Evolutionary conservation across 2,329 filamentous ascomycete species (phyloP), one percentile per base, ranked within the genome.

Genomic region (Paraconiothyrium brasiliense): DNA sequence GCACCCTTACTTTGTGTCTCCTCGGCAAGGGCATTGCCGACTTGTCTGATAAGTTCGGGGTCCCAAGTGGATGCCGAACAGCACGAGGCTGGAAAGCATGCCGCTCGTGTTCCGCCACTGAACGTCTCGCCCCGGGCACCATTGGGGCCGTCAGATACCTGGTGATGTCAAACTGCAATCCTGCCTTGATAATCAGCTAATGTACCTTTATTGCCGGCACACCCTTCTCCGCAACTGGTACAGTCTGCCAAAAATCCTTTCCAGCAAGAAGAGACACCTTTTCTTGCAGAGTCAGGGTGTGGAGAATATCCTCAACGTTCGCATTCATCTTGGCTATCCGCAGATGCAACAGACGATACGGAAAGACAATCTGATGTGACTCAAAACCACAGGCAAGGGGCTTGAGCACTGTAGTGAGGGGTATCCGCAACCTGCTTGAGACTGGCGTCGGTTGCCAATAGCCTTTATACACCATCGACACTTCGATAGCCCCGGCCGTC

Each of bases 21-120:
- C 14, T 88, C 82, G 1, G 89, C 92, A 65, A 94, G 84, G 59
- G 92, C 87, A 66, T 90, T 80, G 57, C 87, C 84, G 32, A 93
- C 83, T 30, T 62, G 66, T 50, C 66, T 69, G 16, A 71, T 70
- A 9, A 93, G 81, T 6, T 88, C 83, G 46, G 85, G 87, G 72
- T 94, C 90, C 89, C 90, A 94, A 27, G 91, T 92, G 41, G 91
- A 89, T 20, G 76, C 76, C n/a, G 73, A 72, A 30, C 90, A 91
- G 10, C 94, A 84, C 0, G 90, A 92, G 61, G 92, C 89, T 9
- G 92, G 92, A 65, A 94, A 91, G 58, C 92, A 87, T 22, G 91
- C 91, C 34, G 91, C 91, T 59, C 80, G 77, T 20, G 80, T 83
- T 55, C 89, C 87, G 67, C 88, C 86, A 75, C 90, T 89, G 81